Conservation (phyloP, 2,329 filamentous ascomycete genomes). For the Fragosphaeria purpurea region DNA sequence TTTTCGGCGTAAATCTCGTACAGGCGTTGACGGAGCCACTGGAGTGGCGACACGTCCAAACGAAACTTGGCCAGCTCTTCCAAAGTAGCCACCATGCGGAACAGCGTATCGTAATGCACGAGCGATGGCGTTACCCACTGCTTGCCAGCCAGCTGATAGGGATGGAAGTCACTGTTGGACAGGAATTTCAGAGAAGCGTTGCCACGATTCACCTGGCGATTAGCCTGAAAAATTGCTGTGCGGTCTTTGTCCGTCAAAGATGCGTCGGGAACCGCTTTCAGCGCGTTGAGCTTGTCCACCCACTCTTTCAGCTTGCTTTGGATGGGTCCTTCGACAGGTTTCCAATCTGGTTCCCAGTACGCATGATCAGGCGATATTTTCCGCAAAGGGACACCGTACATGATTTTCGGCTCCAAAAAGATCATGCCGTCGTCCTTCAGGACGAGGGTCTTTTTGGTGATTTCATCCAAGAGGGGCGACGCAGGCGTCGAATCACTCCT, state of each 20-base stretch:
- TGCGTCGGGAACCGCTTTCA: constrained; percentile 23
- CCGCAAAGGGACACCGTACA: constrained; percentile 41
- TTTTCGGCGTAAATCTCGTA: constrained; percentile 36
- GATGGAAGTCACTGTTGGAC: constrained; percentile 39
- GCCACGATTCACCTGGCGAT: constrained; percentile 47
- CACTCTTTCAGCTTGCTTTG: constrained; percentile 35
- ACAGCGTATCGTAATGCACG: constrained; percentile 47
- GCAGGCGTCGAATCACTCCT: not conserved
- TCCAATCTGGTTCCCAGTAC: constrained; percentile 48
- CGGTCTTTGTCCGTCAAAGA: constrained; percentile 22
- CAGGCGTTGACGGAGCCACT: constrained; percentile 49
- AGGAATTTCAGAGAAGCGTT: constrained; percentile 43
- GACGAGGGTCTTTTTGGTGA: constrained; percentile 34
- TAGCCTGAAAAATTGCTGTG: constrained; percentile 41
- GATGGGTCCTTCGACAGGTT: constrained; percentile 32
- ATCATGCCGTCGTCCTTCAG: constrained; percentile 39
- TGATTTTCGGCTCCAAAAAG: constrained; percentile 41
- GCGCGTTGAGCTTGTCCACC: constrained; percentile 38
- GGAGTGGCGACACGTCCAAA: constrained; percentile 40
- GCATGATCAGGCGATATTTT: constrained; percentile 40
- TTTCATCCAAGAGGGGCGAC: constrained; percentile 22
- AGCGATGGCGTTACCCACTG: constrained; percentile 35
- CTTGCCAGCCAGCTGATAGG: constrained; percentile 47
- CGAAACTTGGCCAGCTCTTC: constrained; percentile 44
- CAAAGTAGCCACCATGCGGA: constrained; percentile 43